Evolutionary conservation across 495 filamentous ascomycete species (phyloP), one percentile per base, ranked within the genome.

Genomic region (Aspergillus nidulans): DNA sequence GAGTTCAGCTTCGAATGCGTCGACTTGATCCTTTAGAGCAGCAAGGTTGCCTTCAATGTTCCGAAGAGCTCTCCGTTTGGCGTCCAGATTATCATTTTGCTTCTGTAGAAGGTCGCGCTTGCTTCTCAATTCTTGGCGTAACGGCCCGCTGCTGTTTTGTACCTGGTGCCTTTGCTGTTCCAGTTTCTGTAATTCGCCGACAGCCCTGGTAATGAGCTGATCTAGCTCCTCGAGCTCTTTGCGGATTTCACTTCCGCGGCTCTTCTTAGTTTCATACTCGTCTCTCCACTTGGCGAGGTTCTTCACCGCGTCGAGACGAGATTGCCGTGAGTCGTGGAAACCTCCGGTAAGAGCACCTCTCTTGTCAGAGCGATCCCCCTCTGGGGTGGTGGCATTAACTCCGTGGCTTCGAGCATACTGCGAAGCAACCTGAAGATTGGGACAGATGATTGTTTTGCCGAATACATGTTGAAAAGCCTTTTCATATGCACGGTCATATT

Each of bases 301-400:
- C 56, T 84, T 88, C 15, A 96, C 86, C 28, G 88, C 90, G 53
- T 95, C 87, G 12, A 97, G 74, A 13, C 92, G 83, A 0, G 92
- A 97, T 44, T 82, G 82, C 21, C 87, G 81, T 1, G 87, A 81
- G 65, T 99, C 92, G 38, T 92, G 81, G 68, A 85, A 99, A 59
- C 94, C 94, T 74, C 94, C 94, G 23, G 89, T 95, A 73, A 97
- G 81, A 1, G 91, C 94, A 69, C 94, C 94, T 58, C 91, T 85
- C 74, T 92, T 96, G 70, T 97, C 92, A 2, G 90, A 86, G 43
- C 87, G 87, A 69, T 99, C 94, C 63, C 94, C 94, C 18, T 96
- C 91, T 7, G 89, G 88, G 0, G 94, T 99, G 54, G 97, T 95
- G 20, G 90, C 92, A 62, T 87, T 91, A 34, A 97, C 85, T 25